Conservation (phyloP, 164 flowering plant species). For the Nymphaea thermarum region DNA sequence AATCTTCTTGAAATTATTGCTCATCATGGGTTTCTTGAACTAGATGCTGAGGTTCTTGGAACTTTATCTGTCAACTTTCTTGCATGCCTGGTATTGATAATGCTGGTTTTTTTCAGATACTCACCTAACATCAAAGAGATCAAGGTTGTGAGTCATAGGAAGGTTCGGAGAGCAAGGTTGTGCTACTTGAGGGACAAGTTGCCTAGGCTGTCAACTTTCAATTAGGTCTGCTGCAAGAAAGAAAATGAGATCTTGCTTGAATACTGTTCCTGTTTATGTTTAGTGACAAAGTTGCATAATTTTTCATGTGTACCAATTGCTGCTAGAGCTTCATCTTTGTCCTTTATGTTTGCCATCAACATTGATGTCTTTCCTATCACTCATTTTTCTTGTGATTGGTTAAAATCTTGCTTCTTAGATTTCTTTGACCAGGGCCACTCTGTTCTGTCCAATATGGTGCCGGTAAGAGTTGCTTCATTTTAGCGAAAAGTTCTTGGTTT, state of each 20-base stretch:
- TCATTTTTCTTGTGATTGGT: too few species aligned
- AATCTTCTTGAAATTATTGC: too few species aligned
- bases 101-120: slow-evolving; percentile 37
- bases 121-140: slow-evolving; percentile 88
- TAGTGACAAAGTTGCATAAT: not conserved
- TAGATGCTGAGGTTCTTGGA: too few species aligned
- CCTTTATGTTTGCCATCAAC: not conserved
- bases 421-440: too few species aligned
- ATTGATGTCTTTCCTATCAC: too few species aligned
- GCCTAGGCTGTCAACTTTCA: slow-evolving; percentile 84
- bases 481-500: too few species aligned
- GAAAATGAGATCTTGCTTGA: not conserved
- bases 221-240: slow-evolving; percentile 18
- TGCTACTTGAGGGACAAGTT: slow-evolving; percentile 92
- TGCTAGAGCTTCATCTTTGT: not conserved
- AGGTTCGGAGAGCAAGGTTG: slow-evolving; percentile 86
- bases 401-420: too few species aligned
- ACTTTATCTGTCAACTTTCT: not conserved
- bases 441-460: too few species aligned
- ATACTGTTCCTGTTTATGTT: not conserved
- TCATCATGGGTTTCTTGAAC: too few species aligned
- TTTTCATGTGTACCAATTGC: not conserved
- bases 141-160: slow-evolving; percentile 71
- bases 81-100: not conserved
- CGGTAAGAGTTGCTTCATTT: too few species aligned